Evolutionary conservation across 2,329 filamentous ascomycete species (phyloP).

Genomic region (Aspergillus uvarum): DNA sequence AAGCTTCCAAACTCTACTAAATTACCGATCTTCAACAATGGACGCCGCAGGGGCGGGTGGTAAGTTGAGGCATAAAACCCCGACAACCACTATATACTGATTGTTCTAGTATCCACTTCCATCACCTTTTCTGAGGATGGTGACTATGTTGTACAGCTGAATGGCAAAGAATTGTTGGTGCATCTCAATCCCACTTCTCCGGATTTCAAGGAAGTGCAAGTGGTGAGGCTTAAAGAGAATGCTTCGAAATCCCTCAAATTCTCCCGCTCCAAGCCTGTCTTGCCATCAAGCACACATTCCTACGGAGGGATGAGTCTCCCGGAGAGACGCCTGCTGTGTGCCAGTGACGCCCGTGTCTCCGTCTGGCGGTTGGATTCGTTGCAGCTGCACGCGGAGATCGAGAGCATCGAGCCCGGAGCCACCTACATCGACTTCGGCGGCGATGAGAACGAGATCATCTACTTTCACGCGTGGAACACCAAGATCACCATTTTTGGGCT

Average conservation of each 20-base stretch:
- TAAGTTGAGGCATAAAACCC: slow-evolving; percentile 13
- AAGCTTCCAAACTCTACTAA: not conserved
- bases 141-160: slow-evolving; percentile 28
- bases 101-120: slow-evolving; percentile 10
- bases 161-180: slow-evolving; percentile 34
- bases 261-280: slow-evolving; percentile 15
- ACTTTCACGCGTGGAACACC: slow-evolving; percentile 42
- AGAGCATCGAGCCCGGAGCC: slow-evolving; percentile 38
- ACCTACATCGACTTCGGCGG: slow-evolving; percentile 41
- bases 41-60: slow-evolving; percentile 29
- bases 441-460: slow-evolving; percentile 37
- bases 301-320: slow-evolving; percentile 14
- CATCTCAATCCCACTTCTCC: slow-evolving; percentile 31
- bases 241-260: slow-evolving; percentile 34
- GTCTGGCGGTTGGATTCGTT: slow-evolving; percentile 40
- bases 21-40: slow-evolving; percentile 24
- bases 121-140: slow-evolving; percentile 34
- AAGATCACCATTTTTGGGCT: slow-evolving; percentile 40
- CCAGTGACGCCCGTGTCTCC: slow-evolving; percentile 35
- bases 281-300: not conserved
- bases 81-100: slow-evolving; percentile 1
- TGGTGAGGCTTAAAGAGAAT: slow-evolving; percentile 34
- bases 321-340: slow-evolving; percentile 35
- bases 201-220: slow-evolving; percentile 32
- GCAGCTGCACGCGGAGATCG: slow-evolving; percentile 41